A percentile compares a stretch with the other conserved stretches of the same genome.
These are phyloP conservation scores for Bipolaris sorokiniana DNA, from an alignment of 2,329 filamentous ascomycete genomes.

Conservation along the genomic window DNA sequence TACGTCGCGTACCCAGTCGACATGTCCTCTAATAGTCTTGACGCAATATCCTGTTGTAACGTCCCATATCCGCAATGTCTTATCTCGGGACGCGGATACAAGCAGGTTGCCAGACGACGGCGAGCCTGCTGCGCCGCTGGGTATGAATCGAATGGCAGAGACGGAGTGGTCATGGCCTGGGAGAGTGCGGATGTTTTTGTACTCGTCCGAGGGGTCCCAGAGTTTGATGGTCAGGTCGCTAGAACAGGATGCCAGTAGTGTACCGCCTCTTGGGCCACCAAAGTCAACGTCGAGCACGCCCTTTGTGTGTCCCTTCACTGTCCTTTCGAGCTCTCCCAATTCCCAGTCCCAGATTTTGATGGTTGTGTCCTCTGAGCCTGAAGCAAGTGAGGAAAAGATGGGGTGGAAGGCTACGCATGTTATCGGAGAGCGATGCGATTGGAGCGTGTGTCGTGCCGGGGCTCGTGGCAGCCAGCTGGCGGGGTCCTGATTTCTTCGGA, in stretches of 20 bases:
- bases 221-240: slow-evolving; percentile 93
- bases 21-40: slow-evolving; percentile 85
- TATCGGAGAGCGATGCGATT: slow-evolving; percentile 81
- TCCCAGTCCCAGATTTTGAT: slow-evolving; percentile 99
- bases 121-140: slow-evolving; percentile 77
- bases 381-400: slow-evolving; percentile 86
- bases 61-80: slow-evolving; percentile 88
- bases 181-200: slow-evolving; percentile 92
- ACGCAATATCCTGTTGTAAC: slow-evolving; percentile 91
- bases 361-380: slow-evolving; percentile 87
- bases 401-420: slow-evolving; percentile 93
- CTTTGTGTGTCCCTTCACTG: slow-evolving; percentile 90
- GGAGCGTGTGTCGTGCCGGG: slow-evolving; percentile 79
- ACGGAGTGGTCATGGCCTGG: slow-evolving; percentile 93
- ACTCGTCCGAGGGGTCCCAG: slow-evolving; percentile 90
- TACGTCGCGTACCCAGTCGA: slow-evolving; percentile 90
- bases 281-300: slow-evolving; percentile 88
- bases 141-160: slow-evolving; percentile 85
- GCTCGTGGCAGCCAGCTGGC: slow-evolving; percentile 83
- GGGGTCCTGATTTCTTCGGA: slow-evolving; percentile 82
- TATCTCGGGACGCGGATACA: slow-evolving; percentile 84
- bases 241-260: slow-evolving; percentile 81
- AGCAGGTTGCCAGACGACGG: slow-evolving; percentile 83
- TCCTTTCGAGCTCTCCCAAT: slow-evolving; percentile 85
- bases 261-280: slow-evolving; percentile 80